Evolutionary conservation across 1,284 basidiomycete species (phyloP), one percentile per base, ranked within the genome.

Genomic region (Dichomitus squalens): DNA sequence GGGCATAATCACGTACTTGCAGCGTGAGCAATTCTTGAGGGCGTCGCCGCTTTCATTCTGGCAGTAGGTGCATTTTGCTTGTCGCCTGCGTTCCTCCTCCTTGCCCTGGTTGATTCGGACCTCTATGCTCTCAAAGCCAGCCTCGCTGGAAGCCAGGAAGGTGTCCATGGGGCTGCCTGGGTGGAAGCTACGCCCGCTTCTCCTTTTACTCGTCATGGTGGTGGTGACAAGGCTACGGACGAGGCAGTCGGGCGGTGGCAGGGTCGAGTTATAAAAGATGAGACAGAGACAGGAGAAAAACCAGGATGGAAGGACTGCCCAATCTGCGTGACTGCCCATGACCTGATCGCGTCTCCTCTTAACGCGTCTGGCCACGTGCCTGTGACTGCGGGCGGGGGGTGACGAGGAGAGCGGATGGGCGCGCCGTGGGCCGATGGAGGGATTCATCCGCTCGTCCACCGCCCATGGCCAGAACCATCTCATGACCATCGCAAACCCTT

Each of bases 11-110:
- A 33, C 54, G 25, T 16, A 61, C 60, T 61, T 61, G 60, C 60
- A 61, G n/a, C 56, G 56, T n/a, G 60, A 61, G 27, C 60, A 61
- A 34, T 29, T 53, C 38, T 55, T 58, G 47, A 58, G 53, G 8
- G 51, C 12, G 7, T 29, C 43, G 1, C 48, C 38, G 36, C 57
- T 43, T 6, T 56, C 27, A 21, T 56, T 61, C 0, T 51, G 51
- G 34, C 60, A 61, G n/a, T 50, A 47, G 1, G 50, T 20, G 51
- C 60, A 61, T 4, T 14, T 40, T 3, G 39, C 33, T 38, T 58
- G 39, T 14, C 27, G 27, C 3, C 38, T 47, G 16, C 34, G 23
- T 18, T 53, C 48, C 5, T 52, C 51, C 25, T 58, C 50, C 23
- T 55, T 53, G 4, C 25, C 8, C n/a, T 31, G n/a, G 18, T 58